Evolutionary conservation across 2,329 filamentous ascomycete genomes (phyloP).

Genomic region (Kalmusia sp.): DNA sequence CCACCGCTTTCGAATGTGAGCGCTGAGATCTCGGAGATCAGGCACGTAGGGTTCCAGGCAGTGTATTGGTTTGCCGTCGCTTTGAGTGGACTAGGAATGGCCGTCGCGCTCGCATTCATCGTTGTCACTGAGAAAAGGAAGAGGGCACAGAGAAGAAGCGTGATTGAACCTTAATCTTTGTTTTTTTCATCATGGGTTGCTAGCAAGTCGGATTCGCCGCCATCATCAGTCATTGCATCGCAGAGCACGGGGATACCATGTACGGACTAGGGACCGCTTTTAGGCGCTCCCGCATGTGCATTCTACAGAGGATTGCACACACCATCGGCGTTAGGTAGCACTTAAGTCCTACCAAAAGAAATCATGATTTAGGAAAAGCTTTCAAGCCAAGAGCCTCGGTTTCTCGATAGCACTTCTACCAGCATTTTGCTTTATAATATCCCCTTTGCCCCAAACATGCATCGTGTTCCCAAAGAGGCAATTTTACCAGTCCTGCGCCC

Average conservation of each 20-base stretch:
- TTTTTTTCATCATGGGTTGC: too few relatives aligned
- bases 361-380: too few relatives aligned
- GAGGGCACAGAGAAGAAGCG: background rate
- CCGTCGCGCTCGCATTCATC: constrained; percentile 21
- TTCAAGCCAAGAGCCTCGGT: too few relatives aligned
- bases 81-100: constrained; percentile 23
- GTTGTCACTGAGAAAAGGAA: constrained; percentile 17
- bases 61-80: constrained; percentile 24
- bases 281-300: too few relatives aligned
- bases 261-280: background rate
- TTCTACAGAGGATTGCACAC: too few relatives aligned
- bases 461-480: constrained; percentile 2
- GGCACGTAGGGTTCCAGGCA: constrained; percentile 21
- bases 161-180: background rate
- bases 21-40: constrained; percentile 1
- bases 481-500: background rate
- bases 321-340: too few relatives aligned
- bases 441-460: too few relatives aligned
- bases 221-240: background rate
- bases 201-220: too few relatives aligned
- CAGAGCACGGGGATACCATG: background rate
- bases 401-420: too few relatives aligned
- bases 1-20: constrained; percentile 15
- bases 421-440: background rate
- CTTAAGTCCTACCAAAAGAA: too few relatives aligned